Evolutionary conservation across 495 filamentous ascomycete species (phyloP).

Genomic region (Jackrogersella minutella): DNA sequence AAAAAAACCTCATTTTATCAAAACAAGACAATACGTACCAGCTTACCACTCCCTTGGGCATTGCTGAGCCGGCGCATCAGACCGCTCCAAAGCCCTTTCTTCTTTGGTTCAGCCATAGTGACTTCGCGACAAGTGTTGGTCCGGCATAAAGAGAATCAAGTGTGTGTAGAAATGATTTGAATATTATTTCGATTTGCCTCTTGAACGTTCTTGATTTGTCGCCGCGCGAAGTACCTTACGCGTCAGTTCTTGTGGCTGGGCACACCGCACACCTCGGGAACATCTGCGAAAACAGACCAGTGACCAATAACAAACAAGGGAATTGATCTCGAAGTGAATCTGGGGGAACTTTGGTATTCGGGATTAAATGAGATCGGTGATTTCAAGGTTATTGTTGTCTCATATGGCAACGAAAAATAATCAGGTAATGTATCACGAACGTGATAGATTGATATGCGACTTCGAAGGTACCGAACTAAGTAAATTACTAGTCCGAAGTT

Average conservation of each 20-base stretch:
- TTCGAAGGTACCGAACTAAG: not conserved
- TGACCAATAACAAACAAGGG: conserved; percentile 22
- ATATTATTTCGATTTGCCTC: conserved; percentile 25
- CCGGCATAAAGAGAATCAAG: conserved; percentile 26
- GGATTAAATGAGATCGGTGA: not conserved
- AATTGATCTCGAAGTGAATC: conserved; percentile 9
- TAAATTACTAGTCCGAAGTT: not conserved
- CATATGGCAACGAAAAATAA: conserved; percentile 4
- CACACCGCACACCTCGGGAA: conserved; percentile 12
- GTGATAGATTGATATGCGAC: conserved; percentile 12
- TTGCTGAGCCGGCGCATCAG: conserved; percentile 49
- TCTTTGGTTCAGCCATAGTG: conserved; percentile 47
- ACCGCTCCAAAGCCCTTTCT: conserved; percentile 50
- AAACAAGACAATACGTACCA: conserved; percentile 39
- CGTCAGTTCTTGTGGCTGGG: conserved; percentile 43
- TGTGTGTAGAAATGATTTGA: conserved; percentile 23
- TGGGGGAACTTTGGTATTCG: conserved; percentile 6
- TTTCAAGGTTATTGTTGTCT: conserved; percentile 16
- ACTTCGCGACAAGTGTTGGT: conserved; percentile 21
- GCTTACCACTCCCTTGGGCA: conserved; percentile 43
- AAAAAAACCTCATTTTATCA: not conserved
- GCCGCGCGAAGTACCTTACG: conserved; percentile 28
- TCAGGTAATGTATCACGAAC: not conserved
- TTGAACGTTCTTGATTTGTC: conserved; percentile 32
- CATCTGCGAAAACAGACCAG: not conserved